These are phyloP conservation scores for Solanum boliviense DNA, from an alignment of 257 asterid genomes.

Conservation along the genomic window DNA sequence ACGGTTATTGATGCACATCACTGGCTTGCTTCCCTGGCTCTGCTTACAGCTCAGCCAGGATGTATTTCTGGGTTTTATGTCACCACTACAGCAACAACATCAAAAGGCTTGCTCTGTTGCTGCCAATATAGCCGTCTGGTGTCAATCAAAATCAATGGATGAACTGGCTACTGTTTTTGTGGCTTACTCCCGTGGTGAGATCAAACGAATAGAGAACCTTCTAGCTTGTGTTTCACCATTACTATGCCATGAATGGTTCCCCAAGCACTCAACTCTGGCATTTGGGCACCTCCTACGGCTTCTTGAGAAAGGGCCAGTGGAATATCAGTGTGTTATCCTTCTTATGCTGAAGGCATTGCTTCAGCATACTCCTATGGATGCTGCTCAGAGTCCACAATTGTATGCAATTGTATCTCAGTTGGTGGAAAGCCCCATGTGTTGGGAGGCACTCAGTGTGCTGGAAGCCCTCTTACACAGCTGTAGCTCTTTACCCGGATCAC, in stretches of 20 bases:
- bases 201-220: constrained; percentile 72
- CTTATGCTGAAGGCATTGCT: constrained; percentile 90
- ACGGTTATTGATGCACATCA: constrained; percentile 88
- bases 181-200: constrained; percentile 80
- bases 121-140: constrained; percentile 72
- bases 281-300: constrained; percentile 86
- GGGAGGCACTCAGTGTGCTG: constrained; percentile 96
- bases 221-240: constrained; percentile 91
- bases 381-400: constrained; percentile 97
- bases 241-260: constrained; percentile 91
- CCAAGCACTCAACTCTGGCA: constrained; percentile 83
- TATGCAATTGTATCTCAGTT: constrained; percentile 92
- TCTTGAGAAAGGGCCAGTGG: constrained; percentile 84
- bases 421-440: constrained; percentile 90
- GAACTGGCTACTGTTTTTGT: constrained; percentile 78
- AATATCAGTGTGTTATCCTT: constrained; percentile 85
- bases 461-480: constrained; percentile 98
- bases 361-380: constrained; percentile 94
- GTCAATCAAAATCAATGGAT: constrained; percentile 74
- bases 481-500: constrained; percentile 77
- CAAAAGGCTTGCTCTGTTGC: constrained; percentile 84
- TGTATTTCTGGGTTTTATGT: constrained; percentile 22
- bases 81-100: constrained; percentile 56
- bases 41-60: constrained; percentile 87
- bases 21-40: constrained; percentile 95